Base-by-base conservation (phyloP, 169 alveolate species). In the Plasmodium sp. region DNA sequence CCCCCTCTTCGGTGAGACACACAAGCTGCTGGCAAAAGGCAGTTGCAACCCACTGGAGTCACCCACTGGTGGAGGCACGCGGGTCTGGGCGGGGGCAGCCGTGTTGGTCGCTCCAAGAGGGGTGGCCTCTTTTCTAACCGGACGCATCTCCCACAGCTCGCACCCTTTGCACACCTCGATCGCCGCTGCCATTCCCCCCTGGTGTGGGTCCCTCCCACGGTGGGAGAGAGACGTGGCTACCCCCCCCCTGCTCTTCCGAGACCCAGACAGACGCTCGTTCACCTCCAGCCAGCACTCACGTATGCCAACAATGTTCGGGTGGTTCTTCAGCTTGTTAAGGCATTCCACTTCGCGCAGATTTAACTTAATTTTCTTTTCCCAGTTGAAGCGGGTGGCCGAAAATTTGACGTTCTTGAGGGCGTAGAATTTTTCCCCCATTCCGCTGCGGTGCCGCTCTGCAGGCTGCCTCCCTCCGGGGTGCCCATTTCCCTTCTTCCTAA, bases 241-340 rank as follows among this genome's bases (percentile, higher is more conserved):
- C 51, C 51, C 51, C 6, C 27, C 27, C 54, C 51, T 33, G 33
- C 58, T 41, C 41, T 22, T 81, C 34, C 54, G 51, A 48, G 83
- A 48, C 77, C 77, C 77, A 7, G 83, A 39, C 12, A 85, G 58
- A n/a, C 58, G 31, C n/a, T 85, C 62, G 18, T 22, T 14, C 36
- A 85, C 81, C 79, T 85, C 93, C 18, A 85, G 22, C 93, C 93
- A 85, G 33, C 75, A 75, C 34, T 85, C 93, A 73, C 79, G 79
- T 54, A 51, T 74, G 39, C 84, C 51, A 3, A 85, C 85, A 75
- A 74, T 75, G 27, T 85, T 85, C 5, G 84, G 84, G 6, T 54
- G 84, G 6, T 85, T 75, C 41, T 85, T 75, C 56, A 85, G 62
- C n/a, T 74, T 51, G 7, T 77, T 73, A 34, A 85, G 31, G 6